Evolutionary conservation across 2,329 filamentous ascomycete genomes (phyloP), one percentile per base, ranked within the genome.

Genomic region (Talaromyces albobiverticillius): DNA sequence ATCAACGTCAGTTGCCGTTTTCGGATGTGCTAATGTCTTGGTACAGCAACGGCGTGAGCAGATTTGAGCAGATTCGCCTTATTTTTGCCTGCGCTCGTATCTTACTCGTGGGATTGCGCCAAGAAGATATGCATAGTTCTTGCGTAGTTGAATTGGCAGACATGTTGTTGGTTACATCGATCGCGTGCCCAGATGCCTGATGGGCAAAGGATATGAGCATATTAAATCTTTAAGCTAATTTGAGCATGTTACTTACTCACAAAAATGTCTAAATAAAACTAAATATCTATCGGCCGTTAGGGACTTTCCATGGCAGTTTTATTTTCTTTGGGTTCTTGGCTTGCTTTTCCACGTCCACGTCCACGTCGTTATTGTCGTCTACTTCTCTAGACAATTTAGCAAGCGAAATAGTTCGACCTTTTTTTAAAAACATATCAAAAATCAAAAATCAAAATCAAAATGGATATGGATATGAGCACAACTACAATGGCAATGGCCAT

Each of bases 201-300:
- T 34, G 5, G 31, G 31, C 31, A 34, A 3, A n/a, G n/a, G n/a
- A n/a, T n/a, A 20, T 22, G 16, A 40, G 16, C 36, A 40, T 16
- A 40, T 40, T 40, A 34, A 34, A 10, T 8, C 13, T 34, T 29
- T 29, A 29, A 25, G 23, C 22, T 23, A 53, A 53, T 45, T 60
- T 61, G 58, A 57, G 61, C 41, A 62, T 57, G 54, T 55, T 53
- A 48, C 26, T n/a, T n/a, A n/a, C n/a, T n/a, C n/a, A 34, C 32
- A 3, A n/a, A 38, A 40, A 9, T 22, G 34, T 16, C 2, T 16
- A 13, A 13, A 22, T 22, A 40, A 20, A 40, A 20, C 36, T 22
- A 2, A 11, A 13, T 22, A 8, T 22, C 2, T 22, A 18, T 40
- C 36, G 8, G 20, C 36, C n/a, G n/a, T n/a, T n/a, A n/a, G n/a